These are phyloP conservation scores for Fusarium keratoplasticum DNA, from an alignment of 2,329 filamentous ascomycete genomes.

Conservation along the genomic window DNA sequence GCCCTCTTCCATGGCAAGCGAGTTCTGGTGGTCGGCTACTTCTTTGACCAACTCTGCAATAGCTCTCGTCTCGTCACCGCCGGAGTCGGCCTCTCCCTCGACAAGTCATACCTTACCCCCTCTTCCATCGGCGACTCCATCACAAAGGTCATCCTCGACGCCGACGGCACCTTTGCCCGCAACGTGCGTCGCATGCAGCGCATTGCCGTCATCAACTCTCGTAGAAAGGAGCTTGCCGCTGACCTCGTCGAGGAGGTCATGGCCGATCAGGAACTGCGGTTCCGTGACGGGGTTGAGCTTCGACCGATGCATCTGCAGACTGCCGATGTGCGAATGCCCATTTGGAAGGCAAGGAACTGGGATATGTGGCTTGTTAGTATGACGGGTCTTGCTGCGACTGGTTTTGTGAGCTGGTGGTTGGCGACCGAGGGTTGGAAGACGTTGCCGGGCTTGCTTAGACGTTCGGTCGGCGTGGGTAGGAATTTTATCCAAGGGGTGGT, in stretches of 20 bases:
- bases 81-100: constrained; percentile 50
- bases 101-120: constrained; percentile 52
- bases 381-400: constrained; percentile 8
- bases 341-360: constrained; percentile 54
- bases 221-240: constrained; percentile 52
- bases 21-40: constrained; percentile 52
- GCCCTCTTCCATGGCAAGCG: constrained; percentile 53
- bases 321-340: constrained; percentile 55
- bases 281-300: constrained; percentile 29
- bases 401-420: constrained; percentile 36
- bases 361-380: constrained; percentile 48
- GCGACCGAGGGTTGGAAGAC: constrained; percentile 26
- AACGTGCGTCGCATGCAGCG: constrained; percentile 52
- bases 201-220: constrained; percentile 52
- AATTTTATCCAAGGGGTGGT: constrained; percentile 4
- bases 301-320: constrained; percentile 58
- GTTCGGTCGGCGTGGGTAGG: background rate
- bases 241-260: constrained; percentile 57
- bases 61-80: constrained; percentile 48
- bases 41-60: constrained; percentile 57
- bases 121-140: constrained; percentile 47
- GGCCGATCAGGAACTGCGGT: constrained; percentile 48
- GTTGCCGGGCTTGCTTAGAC: constrained; percentile 18
- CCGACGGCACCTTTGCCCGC: constrained; percentile 44
- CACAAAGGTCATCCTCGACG: constrained; percentile 44